Conservation (phyloP, 345 rosid genomes). For the Eucalyptus sideroxylon region DNA sequence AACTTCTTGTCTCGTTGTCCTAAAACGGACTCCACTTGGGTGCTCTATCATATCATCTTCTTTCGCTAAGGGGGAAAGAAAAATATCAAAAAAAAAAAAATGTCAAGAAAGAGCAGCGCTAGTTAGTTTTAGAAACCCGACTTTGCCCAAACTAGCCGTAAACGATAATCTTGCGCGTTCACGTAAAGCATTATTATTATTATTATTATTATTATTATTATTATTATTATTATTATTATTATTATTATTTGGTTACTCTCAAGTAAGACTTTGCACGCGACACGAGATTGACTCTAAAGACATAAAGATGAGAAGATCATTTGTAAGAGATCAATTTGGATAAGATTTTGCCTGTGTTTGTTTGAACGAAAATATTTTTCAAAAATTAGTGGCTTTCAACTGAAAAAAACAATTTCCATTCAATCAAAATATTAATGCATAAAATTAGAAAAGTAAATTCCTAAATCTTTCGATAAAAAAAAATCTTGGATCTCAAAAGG, state of each 20-base stretch:
- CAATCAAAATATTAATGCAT: too few relatives aligned
- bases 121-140: background rate
- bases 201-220: background rate
- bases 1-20: background rate
- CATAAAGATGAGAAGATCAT: background rate
- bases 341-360: background rate
- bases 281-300: background rate
- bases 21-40: background rate
- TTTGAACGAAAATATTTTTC: background rate
- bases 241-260: too few relatives aligned
- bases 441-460: too few relatives aligned
- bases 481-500: too few relatives aligned
- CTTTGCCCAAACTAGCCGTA: background rate
- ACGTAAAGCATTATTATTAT: background rate
- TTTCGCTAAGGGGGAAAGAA: background rate
- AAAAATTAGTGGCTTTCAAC: too few relatives aligned
- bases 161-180: background rate
- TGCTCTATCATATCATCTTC: background rate
- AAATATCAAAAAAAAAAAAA: background rate
- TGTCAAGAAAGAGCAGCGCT: background rate
- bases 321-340: background rate
- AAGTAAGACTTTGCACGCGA: background rate
- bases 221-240: too few relatives aligned
- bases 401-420: too few relatives aligned
- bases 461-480: accelerated